These are phyloP conservation scores for Hippophae tibetana DNA, from an alignment of 306 rosid species.

Conservation along the genomic window DNA sequence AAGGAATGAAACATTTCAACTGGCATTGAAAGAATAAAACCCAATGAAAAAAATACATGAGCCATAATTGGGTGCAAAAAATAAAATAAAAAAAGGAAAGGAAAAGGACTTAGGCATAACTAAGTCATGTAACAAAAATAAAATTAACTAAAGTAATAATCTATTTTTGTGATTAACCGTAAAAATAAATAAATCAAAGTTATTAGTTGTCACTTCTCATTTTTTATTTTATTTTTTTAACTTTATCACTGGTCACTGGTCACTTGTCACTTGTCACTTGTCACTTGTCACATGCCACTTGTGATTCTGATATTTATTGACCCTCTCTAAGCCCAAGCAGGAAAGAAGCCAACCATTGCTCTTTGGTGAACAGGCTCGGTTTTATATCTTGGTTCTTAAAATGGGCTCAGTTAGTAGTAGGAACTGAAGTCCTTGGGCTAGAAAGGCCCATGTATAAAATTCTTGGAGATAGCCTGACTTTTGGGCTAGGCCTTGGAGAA, in stretches of 20 bases:
- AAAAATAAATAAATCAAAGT: too few species aligned
- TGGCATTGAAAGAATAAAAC: conserved; percentile 12
- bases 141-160: conserved; percentile 7
- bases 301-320: too few species aligned
- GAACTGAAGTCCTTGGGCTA: conserved; percentile 60
- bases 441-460: conserved; percentile 62
- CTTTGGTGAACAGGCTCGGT: background rate
- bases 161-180: too few species aligned
- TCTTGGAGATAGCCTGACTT: conserved; percentile 65
- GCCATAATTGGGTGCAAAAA: conserved; percentile 7
- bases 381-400: background rate
- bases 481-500: conserved; percentile 93
- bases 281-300: too few species aligned
- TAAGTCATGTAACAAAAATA: conserved; percentile 9
- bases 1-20: background rate
- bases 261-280: too few species aligned
- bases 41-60: conserved; percentile 12
- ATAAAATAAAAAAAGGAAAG: background rate
- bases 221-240: too few species aligned
- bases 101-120: background rate
- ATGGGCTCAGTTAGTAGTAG: conserved; percentile 19
- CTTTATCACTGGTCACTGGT: too few species aligned
- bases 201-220: too few species aligned
- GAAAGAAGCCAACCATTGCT: background rate
- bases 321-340: too few species aligned